These are phyloP conservation scores for Chamaenerion angustifolium DNA, from an alignment of 345 rosid species.

Conservation along the genomic window DNA sequence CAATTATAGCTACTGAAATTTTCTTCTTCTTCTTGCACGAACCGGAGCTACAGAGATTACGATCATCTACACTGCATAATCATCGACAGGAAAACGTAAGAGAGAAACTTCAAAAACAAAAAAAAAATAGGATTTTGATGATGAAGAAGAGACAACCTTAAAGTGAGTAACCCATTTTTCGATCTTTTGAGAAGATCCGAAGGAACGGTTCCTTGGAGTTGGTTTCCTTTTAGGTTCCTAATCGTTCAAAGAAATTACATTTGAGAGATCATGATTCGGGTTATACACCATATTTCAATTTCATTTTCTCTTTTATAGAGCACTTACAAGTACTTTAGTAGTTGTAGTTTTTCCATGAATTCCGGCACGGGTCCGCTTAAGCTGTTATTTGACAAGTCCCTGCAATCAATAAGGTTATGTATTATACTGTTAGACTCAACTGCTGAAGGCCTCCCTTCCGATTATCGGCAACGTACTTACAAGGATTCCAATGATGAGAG, in stretches of 20 bases:
- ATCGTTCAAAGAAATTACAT: background rate
- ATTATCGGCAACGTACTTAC: no score
- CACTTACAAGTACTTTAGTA: conserved; percentile 10
- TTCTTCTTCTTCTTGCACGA: conserved; percentile 9
- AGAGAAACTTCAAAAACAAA: background rate
- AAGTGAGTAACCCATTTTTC: conserved; percentile 15
- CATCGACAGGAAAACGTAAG: conserved; percentile 6
- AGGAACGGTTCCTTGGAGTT: conserved; percentile 38
- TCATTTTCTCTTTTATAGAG: background rate
- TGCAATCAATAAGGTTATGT: conserved; percentile 2
- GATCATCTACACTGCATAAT: conserved; percentile 27
- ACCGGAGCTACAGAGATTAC: conserved; percentile 10
- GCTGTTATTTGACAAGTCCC: conserved; percentile 46
- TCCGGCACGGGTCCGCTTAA: conserved; percentile 36
- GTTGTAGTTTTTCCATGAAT: conserved; percentile 3
- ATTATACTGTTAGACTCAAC: no score
- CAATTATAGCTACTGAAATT: conserved; percentile 1
- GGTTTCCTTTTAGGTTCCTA: conserved; percentile 40
- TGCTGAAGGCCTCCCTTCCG: no score
- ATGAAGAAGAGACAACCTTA: conserved; percentile 19
- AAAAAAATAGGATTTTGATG: background rate
- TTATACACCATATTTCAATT: no score
- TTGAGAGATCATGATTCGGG: background rate
- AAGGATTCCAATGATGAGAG: conserved; percentile 28
- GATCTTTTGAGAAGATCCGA: conserved; percentile 24